phyloP scores from a whole-genome alignment of 1,284 basidiomycete species.

The Ceraceosorus guamensis region DNA sequence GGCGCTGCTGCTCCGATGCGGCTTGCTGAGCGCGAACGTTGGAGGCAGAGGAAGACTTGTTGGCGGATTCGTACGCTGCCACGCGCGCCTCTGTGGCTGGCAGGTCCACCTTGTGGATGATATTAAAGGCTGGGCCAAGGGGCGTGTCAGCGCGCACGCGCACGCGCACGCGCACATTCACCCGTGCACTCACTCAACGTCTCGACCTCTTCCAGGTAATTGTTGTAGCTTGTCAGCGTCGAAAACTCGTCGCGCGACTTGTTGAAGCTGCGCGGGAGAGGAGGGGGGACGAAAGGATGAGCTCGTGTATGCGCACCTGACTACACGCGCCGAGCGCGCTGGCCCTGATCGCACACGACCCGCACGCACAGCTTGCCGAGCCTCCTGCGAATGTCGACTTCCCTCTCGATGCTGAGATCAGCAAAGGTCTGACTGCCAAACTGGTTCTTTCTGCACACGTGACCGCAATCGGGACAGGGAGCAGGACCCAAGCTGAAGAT shows the following conservation, averaged over 20 bases:
- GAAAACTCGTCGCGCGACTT: constrained; percentile 84
- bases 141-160: neutral
- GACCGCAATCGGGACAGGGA: constrained; percentile 86
- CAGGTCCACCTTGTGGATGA: neutral
- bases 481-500: constrained; percentile 92
- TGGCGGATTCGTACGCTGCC: neutral
- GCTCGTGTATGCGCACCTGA: too few species aligned
- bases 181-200: constrained; percentile 63
- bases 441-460: constrained; percentile 81
- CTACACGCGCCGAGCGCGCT: too few species aligned
- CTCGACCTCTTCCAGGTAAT: constrained; percentile 93
- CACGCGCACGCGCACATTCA: neutral
- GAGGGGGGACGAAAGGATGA: too few species aligned
- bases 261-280: constrained; percentile 49
- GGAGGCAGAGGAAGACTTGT: neutral
- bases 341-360: too few species aligned
- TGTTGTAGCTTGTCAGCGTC: constrained; percentile 76
- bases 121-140: neutral
- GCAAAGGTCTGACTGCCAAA: constrained; percentile 97
- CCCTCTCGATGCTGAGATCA: constrained; percentile 91
- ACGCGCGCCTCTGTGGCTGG: neutral
- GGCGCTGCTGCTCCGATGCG: neutral
- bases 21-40: neutral
- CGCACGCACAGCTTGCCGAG: constrained; percentile 66
- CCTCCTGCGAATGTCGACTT: constrained; percentile 77